Evolutionary conservation across 306 rosid genomes (phyloP).

Genomic region (Acacia melanoxylon): DNA sequence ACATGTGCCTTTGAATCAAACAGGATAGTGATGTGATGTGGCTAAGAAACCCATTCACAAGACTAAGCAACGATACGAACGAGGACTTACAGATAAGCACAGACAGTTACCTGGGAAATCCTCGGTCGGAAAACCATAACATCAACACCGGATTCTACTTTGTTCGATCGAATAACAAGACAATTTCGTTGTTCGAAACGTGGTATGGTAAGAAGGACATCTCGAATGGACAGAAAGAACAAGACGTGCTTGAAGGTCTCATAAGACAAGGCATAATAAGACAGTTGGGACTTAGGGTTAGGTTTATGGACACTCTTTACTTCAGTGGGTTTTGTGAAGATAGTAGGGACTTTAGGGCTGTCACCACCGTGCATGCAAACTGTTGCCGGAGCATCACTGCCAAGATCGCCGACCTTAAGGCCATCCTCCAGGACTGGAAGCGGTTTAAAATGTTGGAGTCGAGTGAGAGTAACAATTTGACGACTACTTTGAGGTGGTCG

Average conservation of each 20-base stretch:
- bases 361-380: slow-evolving; percentile 72
- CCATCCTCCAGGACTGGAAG: slow-evolving; percentile 66
- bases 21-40: slow-evolving; percentile 88
- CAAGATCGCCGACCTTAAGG: slow-evolving; percentile 54
- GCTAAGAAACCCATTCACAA: slow-evolving; percentile 72
- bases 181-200: slow-evolving; percentile 55
- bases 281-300: slow-evolving; percentile 52
- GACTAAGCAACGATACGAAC: slow-evolving; percentile 47
- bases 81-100: slow-evolving; percentile 76
- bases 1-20: too few species aligned
- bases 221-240: slow-evolving; percentile 63
- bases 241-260: slow-evolving; percentile 56
- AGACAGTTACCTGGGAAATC: slow-evolving; percentile 46
- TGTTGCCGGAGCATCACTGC: slow-evolving; percentile 76
- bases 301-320: slow-evolving; percentile 67
- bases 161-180: slow-evolving; percentile 62
- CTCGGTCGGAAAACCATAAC: slow-evolving; percentile 38
- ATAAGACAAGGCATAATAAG: slow-evolving; percentile 33
- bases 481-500: slow-evolving; percentile 41
- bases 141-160: slow-evolving; percentile 86
- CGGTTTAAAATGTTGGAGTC: slow-evolving; percentile 34
- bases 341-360: slow-evolving; percentile 58
- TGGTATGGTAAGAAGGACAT: slow-evolving; percentile 68
- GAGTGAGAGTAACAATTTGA: slow-evolving; percentile 11
- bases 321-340: slow-evolving; percentile 87